phyloP scores from a whole-genome alignment of 208 protist species.

The Acanthamoeba triangularis region DNA sequence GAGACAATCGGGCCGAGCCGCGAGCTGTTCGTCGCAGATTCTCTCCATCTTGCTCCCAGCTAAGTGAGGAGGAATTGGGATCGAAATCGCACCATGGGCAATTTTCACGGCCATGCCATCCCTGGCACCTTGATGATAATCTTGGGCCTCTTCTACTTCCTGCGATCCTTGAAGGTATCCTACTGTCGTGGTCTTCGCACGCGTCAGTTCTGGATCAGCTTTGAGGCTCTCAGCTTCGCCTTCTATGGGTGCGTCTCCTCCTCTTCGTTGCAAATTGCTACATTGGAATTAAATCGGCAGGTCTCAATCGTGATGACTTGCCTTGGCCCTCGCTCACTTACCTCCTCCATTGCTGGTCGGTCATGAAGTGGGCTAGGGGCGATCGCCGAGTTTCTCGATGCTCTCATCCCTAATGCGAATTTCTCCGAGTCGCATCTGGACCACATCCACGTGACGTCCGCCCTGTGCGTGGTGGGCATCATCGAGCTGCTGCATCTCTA shows the following conservation, averaged over 20 bases:
- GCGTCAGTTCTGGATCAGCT: constrained; percentile 65
- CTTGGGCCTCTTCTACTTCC: constrained; percentile 69
- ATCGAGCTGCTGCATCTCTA: constrained; percentile 53
- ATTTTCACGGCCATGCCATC: constrained; percentile 68
- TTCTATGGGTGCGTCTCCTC: constrained; percentile 57
- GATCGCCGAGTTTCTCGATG: constrained; percentile 43
- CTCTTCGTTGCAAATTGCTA: not conserved
- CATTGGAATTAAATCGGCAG: not conserved
- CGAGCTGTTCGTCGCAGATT: too few relatives aligned
- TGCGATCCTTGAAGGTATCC: constrained; percentile 20
- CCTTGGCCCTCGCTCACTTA: not conserved
- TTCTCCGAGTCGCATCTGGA: constrained; percentile 68
- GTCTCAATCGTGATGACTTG: not conserved
- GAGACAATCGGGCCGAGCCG: too few relatives aligned
- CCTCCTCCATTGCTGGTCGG: not conserved
- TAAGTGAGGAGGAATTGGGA: too few relatives aligned
- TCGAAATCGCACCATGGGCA: constrained; percentile 25
- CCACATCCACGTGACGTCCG: constrained; percentile 60
- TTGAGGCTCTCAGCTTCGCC: constrained; percentile 63
- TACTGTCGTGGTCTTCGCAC: not conserved
- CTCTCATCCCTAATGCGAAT: constrained; percentile 59
- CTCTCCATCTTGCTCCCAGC: too few relatives aligned
- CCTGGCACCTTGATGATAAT: constrained; percentile 62
- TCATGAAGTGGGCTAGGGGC: not conserved
- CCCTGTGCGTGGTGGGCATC: constrained; percentile 19